phyloP scores from a whole-genome alignment of 2,329 filamentous ascomycete genomes.

The Hymenoscyphus repandus region DNA sequence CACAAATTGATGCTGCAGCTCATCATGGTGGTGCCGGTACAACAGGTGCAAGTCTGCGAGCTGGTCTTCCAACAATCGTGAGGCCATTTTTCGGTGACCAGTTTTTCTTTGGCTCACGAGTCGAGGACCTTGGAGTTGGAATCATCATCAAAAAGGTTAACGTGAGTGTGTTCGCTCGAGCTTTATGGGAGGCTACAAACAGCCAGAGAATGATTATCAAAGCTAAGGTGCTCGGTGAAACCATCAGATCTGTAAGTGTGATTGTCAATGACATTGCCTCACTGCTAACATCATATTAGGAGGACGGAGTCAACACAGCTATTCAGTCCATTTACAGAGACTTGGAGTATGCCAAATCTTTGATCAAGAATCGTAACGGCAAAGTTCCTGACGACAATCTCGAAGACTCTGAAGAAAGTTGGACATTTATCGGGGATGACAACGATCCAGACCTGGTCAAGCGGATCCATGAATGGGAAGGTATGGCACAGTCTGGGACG shows the following conservation, averaged over 20 bases:
- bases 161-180: constrained; percentile 75
- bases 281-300: constrained; percentile 46
- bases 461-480: constrained; percentile 30
- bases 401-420: constrained; percentile 71
- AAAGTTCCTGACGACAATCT: constrained; percentile 48
- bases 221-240: constrained; percentile 73
- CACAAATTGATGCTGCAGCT: constrained; percentile 85
- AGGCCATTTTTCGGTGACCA: constrained; percentile 98
- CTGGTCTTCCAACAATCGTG: constrained; percentile 89
- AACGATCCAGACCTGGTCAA: constrained; percentile 29
- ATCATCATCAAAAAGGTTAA: constrained; percentile 87
- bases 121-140: constrained; percentile 91
- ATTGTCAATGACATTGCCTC: neutral
- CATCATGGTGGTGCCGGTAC: constrained; percentile 95
- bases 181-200: constrained; percentile 86
- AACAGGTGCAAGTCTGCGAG: constrained; percentile 85
- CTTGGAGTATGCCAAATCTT: constrained; percentile 81
- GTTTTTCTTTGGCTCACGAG: constrained; percentile 86
- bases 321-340: constrained; percentile 94
- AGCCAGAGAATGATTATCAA: constrained; percentile 88
- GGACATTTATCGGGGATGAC: constrained; percentile 74
- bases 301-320: constrained; percentile 83
- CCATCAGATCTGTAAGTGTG: constrained; percentile 72
- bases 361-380: constrained; percentile 63
- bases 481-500: constrained; percentile 23